phyloP scores from a whole-genome alignment of 805 yeast species.

The Kregervanrija fluxuum region DNA sequence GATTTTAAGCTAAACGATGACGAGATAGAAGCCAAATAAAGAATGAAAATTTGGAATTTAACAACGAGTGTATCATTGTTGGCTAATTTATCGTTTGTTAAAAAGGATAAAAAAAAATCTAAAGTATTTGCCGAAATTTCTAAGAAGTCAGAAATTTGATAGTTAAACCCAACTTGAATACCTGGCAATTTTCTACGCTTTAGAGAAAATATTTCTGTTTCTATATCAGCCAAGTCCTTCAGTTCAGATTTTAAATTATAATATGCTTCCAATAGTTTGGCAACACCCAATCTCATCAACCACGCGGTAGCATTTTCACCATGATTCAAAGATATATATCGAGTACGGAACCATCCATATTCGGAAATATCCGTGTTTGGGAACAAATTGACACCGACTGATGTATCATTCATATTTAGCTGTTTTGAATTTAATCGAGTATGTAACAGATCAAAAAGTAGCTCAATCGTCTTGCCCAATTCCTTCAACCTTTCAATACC shows the following conservation, averaged over 20 bases:
- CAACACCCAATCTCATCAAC: slow-evolving; percentile 33
- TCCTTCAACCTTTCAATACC: slow-evolving; percentile 6
- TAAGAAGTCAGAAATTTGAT: slow-evolving; percentile 10
- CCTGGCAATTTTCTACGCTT: not conserved
- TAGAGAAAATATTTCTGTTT: not conserved
- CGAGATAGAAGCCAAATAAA: slow-evolving; percentile 16
- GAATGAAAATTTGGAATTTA: slow-evolving; percentile 26
- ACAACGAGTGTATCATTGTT: slow-evolving; percentile 12
- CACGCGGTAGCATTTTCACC: slow-evolving; percentile 26
- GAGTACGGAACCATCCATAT: slow-evolving; percentile 19
- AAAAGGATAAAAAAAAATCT: slow-evolving; percentile 20
- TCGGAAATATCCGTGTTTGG: slow-evolving; percentile 2
- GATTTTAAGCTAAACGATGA: not conserved
- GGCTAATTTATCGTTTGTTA: slow-evolving; percentile 6
- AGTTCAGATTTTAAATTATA: slow-evolving; percentile 20
- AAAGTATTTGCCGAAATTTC: slow-evolving; percentile 3
- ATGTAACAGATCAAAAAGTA: slow-evolving; percentile 13
- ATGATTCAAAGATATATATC: slow-evolving; percentile 8
- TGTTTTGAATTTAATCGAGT: slow-evolving; percentile 8
- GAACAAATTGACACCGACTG: slow-evolving; percentile 11
- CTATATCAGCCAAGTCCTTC: not conserved
- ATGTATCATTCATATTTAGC: slow-evolving; percentile 6
- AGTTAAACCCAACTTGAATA: slow-evolving; percentile 10
- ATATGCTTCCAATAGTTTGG: slow-evolving; percentile 27
- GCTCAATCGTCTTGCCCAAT: slow-evolving; percentile 9